Evolutionary conservation across 352 stramenopile genomes (phyloP).

Genomic region (Globisporangium radiosum): DNA sequence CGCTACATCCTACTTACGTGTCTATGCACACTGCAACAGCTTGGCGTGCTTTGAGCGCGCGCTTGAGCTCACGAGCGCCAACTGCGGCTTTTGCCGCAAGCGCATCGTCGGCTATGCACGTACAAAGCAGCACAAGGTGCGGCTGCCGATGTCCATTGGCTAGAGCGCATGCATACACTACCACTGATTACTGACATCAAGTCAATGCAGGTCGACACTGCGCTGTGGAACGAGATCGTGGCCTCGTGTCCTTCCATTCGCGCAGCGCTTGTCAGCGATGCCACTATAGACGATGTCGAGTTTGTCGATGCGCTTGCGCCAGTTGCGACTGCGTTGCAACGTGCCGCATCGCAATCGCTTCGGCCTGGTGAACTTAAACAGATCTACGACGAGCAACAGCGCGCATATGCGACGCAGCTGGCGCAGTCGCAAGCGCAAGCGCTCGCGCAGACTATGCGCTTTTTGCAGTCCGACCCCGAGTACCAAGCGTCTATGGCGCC

Average conservation of each 20-base stretch:
- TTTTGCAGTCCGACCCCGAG: slow-evolving; percentile 42
- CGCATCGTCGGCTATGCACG: slow-evolving; percentile 69
- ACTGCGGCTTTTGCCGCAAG: slow-evolving; percentile 75
- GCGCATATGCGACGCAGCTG: slow-evolving; percentile 21
- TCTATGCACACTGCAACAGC: slow-evolving; percentile 11
- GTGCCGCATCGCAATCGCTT: not conserved
- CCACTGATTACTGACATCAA: not conserved
- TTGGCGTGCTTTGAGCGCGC: slow-evolving; percentile 66
- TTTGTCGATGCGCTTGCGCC: slow-evolving; percentile 16
- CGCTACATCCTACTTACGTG: not conserved
- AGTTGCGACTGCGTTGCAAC: too few species aligned
- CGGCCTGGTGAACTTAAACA: slow-evolving; percentile 24
- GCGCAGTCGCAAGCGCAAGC: slow-evolving; percentile 27
- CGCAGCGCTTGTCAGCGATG: slow-evolving; percentile 4
- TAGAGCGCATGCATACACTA: not conserved
- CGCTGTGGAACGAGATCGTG: slow-evolving; percentile 49
- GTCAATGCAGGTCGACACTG: slow-evolving; percentile 32
- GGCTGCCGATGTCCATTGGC: not conserved
- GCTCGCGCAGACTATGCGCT: slow-evolving; percentile 46
- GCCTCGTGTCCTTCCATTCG: slow-evolving; percentile 39
- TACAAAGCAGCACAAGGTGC: slow-evolving; percentile 61
- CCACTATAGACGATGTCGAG: slow-evolving; percentile 26
- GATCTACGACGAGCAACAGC: slow-evolving; percentile 38
- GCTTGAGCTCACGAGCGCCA: slow-evolving; percentile 66
- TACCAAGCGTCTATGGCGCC: slow-evolving; percentile 18